Percentiles rank a stretch among this genome's conserved stretches.
These are phyloP conservation scores for Teratosphaeria pseudoeucalypti DNA, from an alignment of 2,329 filamentous ascomycete species.

Conservation along the genomic window DNA sequence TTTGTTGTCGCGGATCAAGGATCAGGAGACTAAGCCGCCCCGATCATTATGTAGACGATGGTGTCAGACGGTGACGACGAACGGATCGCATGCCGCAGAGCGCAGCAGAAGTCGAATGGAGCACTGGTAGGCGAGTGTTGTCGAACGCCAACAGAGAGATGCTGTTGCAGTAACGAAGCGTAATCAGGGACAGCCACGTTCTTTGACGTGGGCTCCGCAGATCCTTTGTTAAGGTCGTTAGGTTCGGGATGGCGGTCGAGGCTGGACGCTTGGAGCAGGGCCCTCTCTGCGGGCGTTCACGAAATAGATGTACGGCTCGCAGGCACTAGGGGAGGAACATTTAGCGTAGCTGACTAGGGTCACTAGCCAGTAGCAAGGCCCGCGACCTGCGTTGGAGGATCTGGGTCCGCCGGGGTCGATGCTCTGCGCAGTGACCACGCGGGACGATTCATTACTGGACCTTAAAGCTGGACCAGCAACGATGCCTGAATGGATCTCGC, in stretches of 20 bases:
- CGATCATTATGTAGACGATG: conserved; percentile 4
- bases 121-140: not conserved
- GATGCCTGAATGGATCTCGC: conserved; percentile 2
- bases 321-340: conserved; percentile 8
- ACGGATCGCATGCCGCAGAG: not conserved
- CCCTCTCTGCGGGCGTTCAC: conserved; percentile 16
- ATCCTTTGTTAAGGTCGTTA: conserved; percentile 45
- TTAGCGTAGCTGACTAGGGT: conserved; percentile 18
- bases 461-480: conserved; percentile 2
- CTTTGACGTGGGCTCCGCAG: conserved; percentile 31
- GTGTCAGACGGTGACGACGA: not conserved
- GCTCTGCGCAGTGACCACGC: conserved; percentile 16
- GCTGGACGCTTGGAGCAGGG: conserved; percentile 33
- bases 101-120: not conserved
- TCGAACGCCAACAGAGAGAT: not conserved
- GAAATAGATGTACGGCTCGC: conserved; percentile 16
- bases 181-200: conserved; percentile 8
- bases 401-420: conserved; percentile 15
- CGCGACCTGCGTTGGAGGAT: conserved; percentile 8
- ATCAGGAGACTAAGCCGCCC: conserved; percentile 24
- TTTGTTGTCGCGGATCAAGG: conserved; percentile 27
- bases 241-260: conserved; percentile 36
- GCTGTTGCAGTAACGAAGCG: not conserved
- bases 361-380: conserved; percentile 14
- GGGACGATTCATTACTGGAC: conserved; percentile 7